These are phyloP conservation scores for Chlamydomonas sp. DNA, from an alignment of 139 green algal species.

Conservation along the genomic window DNA sequence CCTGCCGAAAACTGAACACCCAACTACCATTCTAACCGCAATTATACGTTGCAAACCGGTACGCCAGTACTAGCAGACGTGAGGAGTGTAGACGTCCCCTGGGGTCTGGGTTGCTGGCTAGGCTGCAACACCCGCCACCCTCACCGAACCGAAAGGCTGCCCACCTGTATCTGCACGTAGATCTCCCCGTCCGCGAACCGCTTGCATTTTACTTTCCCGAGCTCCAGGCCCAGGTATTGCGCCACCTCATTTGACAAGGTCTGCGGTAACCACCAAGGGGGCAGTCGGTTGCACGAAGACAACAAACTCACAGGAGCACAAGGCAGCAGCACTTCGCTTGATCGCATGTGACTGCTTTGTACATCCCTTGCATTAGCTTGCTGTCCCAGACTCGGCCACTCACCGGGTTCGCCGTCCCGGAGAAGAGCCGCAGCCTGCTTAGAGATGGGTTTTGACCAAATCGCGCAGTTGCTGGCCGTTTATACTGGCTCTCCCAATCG, in stretches of 20 bases:
- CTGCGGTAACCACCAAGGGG: slow-evolving; percentile 43
- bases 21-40: no score
- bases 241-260: slow-evolving; percentile 90
- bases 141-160: neutral
- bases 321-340: neutral
- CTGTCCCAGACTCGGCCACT: neutral
- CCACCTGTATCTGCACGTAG: slow-evolving; percentile 94
- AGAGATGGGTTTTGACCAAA: neutral
- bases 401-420: slow-evolving; percentile 83
- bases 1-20: no score
- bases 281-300: neutral
- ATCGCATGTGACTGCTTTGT: neutral
- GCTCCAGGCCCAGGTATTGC: slow-evolving; percentile 95
- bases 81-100: no score
- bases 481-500: slow-evolving; percentile 34
- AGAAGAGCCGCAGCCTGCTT: slow-evolving; percentile 79
- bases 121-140: no score
- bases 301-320: neutral
- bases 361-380: neutral
- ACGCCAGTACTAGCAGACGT: no score
- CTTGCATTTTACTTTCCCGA: slow-evolving; percentile 96
- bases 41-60: no score
- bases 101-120: no score
- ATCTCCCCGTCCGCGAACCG: slow-evolving; percentile 99
- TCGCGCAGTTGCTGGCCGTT: neutral